Conservation (phyloP, 2,329 filamentous ascomycete genomes). For the Venturia asperata region DNA sequence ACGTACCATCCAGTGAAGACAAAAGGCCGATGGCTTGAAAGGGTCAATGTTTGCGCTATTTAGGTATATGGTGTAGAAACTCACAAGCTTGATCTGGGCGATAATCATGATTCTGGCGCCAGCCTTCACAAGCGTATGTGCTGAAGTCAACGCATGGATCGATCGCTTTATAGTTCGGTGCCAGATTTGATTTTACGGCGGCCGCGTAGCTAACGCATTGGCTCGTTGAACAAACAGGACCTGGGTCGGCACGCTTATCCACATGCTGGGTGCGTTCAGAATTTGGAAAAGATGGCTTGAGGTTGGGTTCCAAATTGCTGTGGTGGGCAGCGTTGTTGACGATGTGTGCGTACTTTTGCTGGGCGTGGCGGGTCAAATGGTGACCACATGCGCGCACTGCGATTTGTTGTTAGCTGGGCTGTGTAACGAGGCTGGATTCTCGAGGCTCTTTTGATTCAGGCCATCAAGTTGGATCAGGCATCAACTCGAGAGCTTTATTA, state of each 20-base stretch:
- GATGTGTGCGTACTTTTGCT: background rate
- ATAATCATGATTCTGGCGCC: constrained; percentile 13
- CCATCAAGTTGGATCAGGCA: background rate
- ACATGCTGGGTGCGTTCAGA: background rate
- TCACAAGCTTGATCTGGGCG: constrained; percentile 15
- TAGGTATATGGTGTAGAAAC: background rate
- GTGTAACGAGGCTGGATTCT: background rate
- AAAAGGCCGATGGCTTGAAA: background rate
- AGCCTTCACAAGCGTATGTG: constrained; percentile 51
- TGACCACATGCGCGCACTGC: background rate
- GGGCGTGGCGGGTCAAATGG: background rate
- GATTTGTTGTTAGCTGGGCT: background rate
- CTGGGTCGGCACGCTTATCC: constrained; percentile 12
- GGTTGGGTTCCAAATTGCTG: background rate
- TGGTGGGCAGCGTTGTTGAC: background rate
- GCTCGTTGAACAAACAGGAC: background rate
- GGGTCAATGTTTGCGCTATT: background rate
- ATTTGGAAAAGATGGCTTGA: background rate
- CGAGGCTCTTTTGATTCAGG: no score
- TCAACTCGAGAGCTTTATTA: background rate
- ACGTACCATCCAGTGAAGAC: background rate
- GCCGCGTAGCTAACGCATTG: constrained; percentile 3
- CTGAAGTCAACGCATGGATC: constrained; percentile 66
- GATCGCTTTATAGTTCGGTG: constrained; percentile 54
- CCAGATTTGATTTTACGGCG: constrained; percentile 53